A percentile compares a stretch with the other conserved stretches of the same genome.
These are phyloP conservation scores for Saccharomycopsis amapae DNA, from an alignment of 805 yeast species.

Conservation along the genomic window DNA sequence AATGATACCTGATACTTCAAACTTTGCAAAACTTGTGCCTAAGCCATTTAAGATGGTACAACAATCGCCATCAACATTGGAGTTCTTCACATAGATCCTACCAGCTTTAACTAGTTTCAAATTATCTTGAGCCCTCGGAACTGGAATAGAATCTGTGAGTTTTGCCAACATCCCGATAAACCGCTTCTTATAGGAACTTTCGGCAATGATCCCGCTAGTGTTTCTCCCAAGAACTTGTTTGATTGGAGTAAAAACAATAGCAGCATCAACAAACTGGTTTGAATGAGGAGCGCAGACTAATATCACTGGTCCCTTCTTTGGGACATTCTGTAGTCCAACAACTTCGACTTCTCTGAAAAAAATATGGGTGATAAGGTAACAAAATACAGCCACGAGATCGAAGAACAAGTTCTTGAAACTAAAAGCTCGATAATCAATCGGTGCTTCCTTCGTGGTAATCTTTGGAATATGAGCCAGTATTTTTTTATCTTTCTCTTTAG, in stretches of 20 bases:
- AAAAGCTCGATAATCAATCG: slow-evolving; percentile 9
- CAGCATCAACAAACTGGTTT: slow-evolving; percentile 66
- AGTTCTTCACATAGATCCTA: slow-evolving; percentile 47
- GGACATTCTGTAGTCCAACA: slow-evolving; percentile 58
- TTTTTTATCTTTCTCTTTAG: too few relatives aligned
- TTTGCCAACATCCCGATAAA: slow-evolving; percentile 73
- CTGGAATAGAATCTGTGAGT: slow-evolving; percentile 76
- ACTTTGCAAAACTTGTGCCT: slow-evolving; percentile 39
- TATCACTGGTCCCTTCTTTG: slow-evolving; percentile 72
- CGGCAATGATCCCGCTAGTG: slow-evolving; percentile 49
- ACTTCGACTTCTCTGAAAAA: slow-evolving; percentile 72
- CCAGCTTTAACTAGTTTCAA: slow-evolving; percentile 60
- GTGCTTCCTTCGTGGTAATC: slow-evolving; percentile 22
- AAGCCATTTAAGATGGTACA: slow-evolving; percentile 47
- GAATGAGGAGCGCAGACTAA: slow-evolving; percentile 98
- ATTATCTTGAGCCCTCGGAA: slow-evolving; percentile 84
- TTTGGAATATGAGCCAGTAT: slow-evolving; percentile 13
- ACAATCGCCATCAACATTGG: slow-evolving; percentile 29
- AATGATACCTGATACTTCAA: slow-evolving; percentile 55
- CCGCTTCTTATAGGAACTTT: slow-evolving; percentile 52
- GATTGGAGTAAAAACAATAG: slow-evolving; percentile 18
- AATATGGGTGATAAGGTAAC: slow-evolving; percentile 24
- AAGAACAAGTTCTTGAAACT: slow-evolving; percentile 18
- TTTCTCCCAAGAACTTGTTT: slow-evolving; percentile 18
- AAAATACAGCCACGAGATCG: slow-evolving; percentile 20